Base-by-base conservation (phyloP, 2,329 filamentous ascomycete species). In the Graphilbum sp. region DNA sequence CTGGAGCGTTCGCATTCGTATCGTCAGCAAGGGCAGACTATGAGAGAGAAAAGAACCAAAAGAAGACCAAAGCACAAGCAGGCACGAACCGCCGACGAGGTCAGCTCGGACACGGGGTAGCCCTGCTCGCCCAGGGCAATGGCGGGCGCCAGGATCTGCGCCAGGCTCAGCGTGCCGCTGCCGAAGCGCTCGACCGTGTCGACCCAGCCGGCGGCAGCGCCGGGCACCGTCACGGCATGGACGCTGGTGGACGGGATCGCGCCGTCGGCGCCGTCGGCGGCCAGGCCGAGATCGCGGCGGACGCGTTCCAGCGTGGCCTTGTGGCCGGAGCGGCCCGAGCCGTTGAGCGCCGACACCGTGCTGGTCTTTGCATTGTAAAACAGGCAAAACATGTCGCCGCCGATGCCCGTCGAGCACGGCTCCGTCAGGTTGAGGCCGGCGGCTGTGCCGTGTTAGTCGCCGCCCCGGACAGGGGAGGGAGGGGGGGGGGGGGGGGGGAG, bases 301-400 rank as follows among this genome's bases (percentile, higher is more conserved):
- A 93, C 68, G 24, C 64, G 67, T 38, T 85, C 77, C 1, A 92
- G 65, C 0, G 76, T 81, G 45, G 63, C 75, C 29, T 78, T 74
- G 37, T 60, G 66, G 5, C 82, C 76, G 4, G 85, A 74, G 21
- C 90, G 76, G n/a, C 90, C 90, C 2, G 87, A 95, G 17, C 87
- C 90, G 57, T 98, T 98, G 57, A 96, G 63, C 10, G 86, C 83
- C 39, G 76, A 79, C 9, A 96, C 79, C 45, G 81, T 80, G 52
- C 81, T 80, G 0, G 78, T 83, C 48, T 79, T 72, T 32, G 85
- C 84, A 53, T 92, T 73, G 63, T 88, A 96, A 66, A 75, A 95
- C 27, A 96, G 72, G 56, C 87, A 87, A 61, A 96, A 98, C 76
- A 94, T 86, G 60, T 98, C 90, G 45, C 90, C 90, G 41, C 90